Percentiles rank a stretch among this genome's conserved stretches.
These are phyloP conservation scores for Plicaturopsis crispa DNA, from an alignment of 768 basidiomycete species.

Conservation along the genomic window DNA sequence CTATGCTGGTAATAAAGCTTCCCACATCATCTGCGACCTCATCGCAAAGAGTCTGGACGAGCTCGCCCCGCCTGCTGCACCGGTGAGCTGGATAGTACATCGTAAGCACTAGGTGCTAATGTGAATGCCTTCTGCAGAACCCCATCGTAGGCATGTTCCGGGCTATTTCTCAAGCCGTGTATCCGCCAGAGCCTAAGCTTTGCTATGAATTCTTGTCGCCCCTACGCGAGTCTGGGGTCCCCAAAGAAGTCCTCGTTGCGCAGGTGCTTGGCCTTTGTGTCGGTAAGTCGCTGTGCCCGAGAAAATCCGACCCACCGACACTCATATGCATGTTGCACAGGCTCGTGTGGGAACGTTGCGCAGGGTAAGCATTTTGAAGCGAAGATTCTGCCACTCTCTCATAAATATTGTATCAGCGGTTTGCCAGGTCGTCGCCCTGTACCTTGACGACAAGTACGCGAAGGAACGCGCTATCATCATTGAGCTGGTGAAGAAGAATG, in stretches of 20 bases:
- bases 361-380: constrained; percentile 36
- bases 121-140: constrained; percentile 15
- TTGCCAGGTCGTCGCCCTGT: constrained; percentile 47
- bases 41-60: constrained; percentile 12
- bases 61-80: constrained; percentile 16
- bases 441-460: constrained; percentile 33
- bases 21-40: constrained; percentile 13
- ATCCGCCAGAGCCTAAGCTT: constrained; percentile 23
- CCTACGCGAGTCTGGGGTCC: constrained; percentile 26
- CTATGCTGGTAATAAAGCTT: constrained; percentile 8
- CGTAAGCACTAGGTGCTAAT: too few relatives aligned
- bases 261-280: constrained; percentile 40
- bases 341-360: constrained; percentile 38
- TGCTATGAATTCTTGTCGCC: constrained; percentile 31
- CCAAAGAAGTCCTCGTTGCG: constrained; percentile 34
- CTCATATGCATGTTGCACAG: too few relatives aligned
- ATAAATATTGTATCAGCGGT: constrained; percentile 19
- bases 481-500: constrained; percentile 23
- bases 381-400: too few relatives aligned
- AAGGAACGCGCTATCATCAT: constrained; percentile 32
- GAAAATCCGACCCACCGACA: too few relatives aligned
- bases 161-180: constrained; percentile 17
- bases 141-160: constrained; percentile 18
- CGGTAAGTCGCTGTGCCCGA: too few relatives aligned
- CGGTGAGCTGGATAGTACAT: constrained; percentile 22